A percentile compares a stretch with the other conserved stretches of the same genome.
Evolutionary conservation across 495 filamentous ascomycete species (phyloP).

Genomic region (Parachaetomium inaequale): DNA sequence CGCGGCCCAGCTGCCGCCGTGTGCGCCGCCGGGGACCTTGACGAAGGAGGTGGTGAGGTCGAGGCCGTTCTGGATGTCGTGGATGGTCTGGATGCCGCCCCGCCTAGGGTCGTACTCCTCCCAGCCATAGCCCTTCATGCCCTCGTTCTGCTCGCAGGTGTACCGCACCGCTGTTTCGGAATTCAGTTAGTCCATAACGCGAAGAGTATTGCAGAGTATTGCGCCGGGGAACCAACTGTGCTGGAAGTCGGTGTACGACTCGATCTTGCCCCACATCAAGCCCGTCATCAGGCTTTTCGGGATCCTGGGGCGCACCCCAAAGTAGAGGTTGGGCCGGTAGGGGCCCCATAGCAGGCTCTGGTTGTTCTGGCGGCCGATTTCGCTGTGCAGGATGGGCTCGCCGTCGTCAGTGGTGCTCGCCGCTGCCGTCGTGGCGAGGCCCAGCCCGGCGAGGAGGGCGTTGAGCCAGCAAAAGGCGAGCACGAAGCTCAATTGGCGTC

Average conservation of each 20-base stretch:
- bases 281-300: constrained; percentile 80
- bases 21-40: constrained; percentile 81
- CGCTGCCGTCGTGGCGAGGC: constrained; percentile 2
- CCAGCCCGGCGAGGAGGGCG: constrained; percentile 11
- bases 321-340: constrained; percentile 93
- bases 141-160: constrained; percentile 93
- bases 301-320: constrained; percentile 84
- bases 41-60: constrained; percentile 91
- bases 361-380: constrained; percentile 63
- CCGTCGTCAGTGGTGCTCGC: constrained; percentile 26
- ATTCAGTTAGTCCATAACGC: not conserved
- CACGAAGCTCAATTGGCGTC: constrained; percentile 25
- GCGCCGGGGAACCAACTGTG: constrained; percentile 65
- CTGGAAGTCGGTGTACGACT: constrained; percentile 74
- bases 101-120: constrained; percentile 87
- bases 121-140: constrained; percentile 96
- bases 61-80: constrained; percentile 79
- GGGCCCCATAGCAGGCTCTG: constrained; percentile 93
- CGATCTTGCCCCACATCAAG: constrained; percentile 86
- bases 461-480: constrained; percentile 17
- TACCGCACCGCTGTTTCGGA: constrained; percentile 69
- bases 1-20: constrained; percentile 90
- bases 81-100: constrained; percentile 84
- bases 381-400: constrained; percentile 45
- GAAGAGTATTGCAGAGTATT: not conserved